Base-by-base conservation (phyloP, 306 rosid species). In the Rosa persica region DNA sequence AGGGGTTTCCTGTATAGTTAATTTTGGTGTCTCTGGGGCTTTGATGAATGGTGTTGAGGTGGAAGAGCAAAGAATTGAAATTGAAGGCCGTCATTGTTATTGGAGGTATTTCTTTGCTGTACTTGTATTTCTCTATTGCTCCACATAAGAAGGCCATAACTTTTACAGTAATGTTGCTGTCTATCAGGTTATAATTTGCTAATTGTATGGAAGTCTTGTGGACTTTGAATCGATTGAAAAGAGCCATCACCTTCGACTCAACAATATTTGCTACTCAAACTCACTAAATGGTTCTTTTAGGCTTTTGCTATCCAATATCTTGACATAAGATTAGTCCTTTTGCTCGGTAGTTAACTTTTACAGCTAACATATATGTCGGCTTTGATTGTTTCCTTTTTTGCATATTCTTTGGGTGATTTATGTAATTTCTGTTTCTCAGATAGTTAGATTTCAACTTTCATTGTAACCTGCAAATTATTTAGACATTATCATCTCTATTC, bases 41-140 rank as follows among this genome's bases (percentile, higher is more conserved):
- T 62, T 30, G n/a, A 30, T 62, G 42, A 12, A 62, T 61, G n/a
- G 2, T 11, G 13, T 58, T 58, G 65, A 10, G 34, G 34, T 58
- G 44, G 9, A 48, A 34, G 61, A 48, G 55, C 25, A 16, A 54
- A 67, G 52, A 58, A 2, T 5, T 34, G 69, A 57, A 17, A 23
- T 25, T 10, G 40, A 23, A 58, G 23, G 10, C 46, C 25, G 12
- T 40, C 27, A 74, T 22, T 42, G 43, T 74, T 40, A 4, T 22
- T 60, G 78, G 55, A 58, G 69, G 78, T 58, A 58, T 16, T 42
- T 23, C 25, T 58, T 74, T 23, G 36, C 4, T 38, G 67, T 42
- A 73, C 38, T n/a, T 39, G 38, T n/a, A 42, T 73, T 52, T 73
- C 64, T 73, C 65, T 73, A 1, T 13, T 15, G 34, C 22, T 40